phyloP scores from a whole-genome alignment of 1,284 basidiomycete genomes.

The Microbotryomycetes sp. region DNA sequence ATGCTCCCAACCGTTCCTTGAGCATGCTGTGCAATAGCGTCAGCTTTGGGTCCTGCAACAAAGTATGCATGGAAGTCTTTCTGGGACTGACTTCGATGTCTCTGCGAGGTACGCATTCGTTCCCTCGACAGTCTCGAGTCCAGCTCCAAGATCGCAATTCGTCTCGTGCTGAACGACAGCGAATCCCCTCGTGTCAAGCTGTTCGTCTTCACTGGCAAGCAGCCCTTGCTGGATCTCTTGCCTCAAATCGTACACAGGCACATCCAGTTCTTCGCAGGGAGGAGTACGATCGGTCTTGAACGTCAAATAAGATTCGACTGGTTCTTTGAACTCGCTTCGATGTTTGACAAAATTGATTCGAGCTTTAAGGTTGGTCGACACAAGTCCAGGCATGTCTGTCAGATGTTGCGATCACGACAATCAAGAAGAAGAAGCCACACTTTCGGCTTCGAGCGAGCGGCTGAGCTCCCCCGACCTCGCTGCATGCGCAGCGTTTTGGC shows the following conservation, averaged over 20 bases:
- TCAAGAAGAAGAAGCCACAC: too few species aligned
- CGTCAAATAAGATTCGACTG: not conserved
- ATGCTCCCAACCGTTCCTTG: constrained; percentile 33
- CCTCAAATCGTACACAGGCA: constrained; percentile 35
- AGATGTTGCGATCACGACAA: too few species aligned
- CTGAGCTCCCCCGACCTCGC: not conserved
- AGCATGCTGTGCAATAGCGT: constrained; percentile 21
- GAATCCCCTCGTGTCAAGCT: constrained; percentile 36
- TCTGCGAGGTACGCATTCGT: constrained; percentile 37
- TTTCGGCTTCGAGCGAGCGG: too few species aligned
- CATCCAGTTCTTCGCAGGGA: constrained; percentile 31
- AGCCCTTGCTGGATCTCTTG: constrained; percentile 25
- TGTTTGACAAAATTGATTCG: constrained; percentile 37
- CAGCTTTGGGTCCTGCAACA: not conserved
- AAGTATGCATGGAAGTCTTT: not conserved
- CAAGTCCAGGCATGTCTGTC: constrained; percentile 31
- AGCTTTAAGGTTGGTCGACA: constrained; percentile 22
- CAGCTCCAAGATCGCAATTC: constrained; percentile 8
- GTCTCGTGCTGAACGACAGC: constrained; percentile 34
- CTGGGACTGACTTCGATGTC: constrained; percentile 34
- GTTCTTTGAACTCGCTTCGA: constrained; percentile 25
- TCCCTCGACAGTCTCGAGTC: constrained; percentile 32
- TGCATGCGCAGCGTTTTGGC: not conserved
- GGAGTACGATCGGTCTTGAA: constrained; percentile 27
- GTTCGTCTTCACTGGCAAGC: constrained; percentile 10